These are phyloP conservation scores for Dryadomyces sulphureus DNA, from an alignment of 2,329 filamentous ascomycete species.

Conservation along the genomic window DNA sequence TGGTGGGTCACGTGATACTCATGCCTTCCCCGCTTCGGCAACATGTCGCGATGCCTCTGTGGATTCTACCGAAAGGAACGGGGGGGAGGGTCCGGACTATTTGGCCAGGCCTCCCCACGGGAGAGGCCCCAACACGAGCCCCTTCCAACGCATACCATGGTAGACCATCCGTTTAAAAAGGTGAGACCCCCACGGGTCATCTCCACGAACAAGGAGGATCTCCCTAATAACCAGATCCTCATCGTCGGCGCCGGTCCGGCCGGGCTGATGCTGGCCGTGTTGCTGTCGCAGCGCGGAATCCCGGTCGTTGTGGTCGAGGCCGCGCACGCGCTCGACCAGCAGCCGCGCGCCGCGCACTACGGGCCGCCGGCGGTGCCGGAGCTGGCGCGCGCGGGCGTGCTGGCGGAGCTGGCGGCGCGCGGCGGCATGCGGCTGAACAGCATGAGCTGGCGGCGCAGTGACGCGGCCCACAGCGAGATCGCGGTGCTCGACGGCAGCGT, in stretches of 20 bases:
- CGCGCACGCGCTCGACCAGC: constrained; percentile 36
- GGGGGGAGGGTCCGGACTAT: too few species aligned
- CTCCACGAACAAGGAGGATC: background rate
- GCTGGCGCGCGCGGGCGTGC: constrained; percentile 41
- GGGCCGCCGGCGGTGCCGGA: constrained; percentile 42
- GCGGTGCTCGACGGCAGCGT: constrained; percentile 21
- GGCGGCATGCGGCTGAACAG: constrained; percentile 24
- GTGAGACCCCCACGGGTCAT: background rate
- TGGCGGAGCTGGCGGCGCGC: constrained; percentile 25
- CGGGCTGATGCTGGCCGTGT: constrained; percentile 32
- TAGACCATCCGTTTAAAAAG: constrained; percentile 11
- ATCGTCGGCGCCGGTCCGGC: constrained; percentile 35
- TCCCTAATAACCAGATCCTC: constrained; percentile 19
- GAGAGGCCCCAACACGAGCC: too few species aligned
- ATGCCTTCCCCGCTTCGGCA: too few species aligned
- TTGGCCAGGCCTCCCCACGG: too few species aligned
- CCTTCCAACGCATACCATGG: too few species aligned
- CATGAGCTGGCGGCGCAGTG: constrained; percentile 25
- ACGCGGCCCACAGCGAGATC: constrained; percentile 20
- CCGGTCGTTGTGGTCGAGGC: constrained; percentile 40
- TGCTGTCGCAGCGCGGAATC: constrained; percentile 37
- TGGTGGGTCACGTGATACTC: too few species aligned
- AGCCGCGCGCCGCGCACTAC: constrained; percentile 49
- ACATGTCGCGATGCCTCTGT: too few species aligned
- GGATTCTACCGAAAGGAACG: too few species aligned